Base-by-base conservation (phyloP, 805 yeast genomes). In the Suhomyces prunicola region DNA sequence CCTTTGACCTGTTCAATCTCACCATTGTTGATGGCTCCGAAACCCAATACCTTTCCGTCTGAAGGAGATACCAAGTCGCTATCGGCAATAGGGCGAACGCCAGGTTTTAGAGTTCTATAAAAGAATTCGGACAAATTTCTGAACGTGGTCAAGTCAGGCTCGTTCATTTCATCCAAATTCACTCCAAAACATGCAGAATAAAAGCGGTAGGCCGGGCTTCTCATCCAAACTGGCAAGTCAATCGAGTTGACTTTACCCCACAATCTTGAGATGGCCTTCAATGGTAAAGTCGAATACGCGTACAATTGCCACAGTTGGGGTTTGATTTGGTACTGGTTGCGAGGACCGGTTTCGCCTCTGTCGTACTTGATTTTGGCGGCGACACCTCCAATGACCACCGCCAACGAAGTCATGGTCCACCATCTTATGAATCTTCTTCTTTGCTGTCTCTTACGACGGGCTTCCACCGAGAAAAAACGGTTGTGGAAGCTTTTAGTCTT, bases 1-100 rank as follows among this genome's bases (percentile, higher is more conserved):
- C 99, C 99, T 72, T 94, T 94, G 41, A 94, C 98, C 69, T 93
- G 98, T 69, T 94, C 98, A 55, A 94, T 90, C 59, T 88, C 89
- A 33, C 97, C 97, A 60, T 87, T 80, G 50, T 83, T 84, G 40
- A 89, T 83, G 29, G 82, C 76, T 23, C 99, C 99, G 54, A 90
- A 81, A 61, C 90, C 92, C 54, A 94, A 74, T 15, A 94, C 87
- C 58, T 82, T 86, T 22, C 99, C 99, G 70, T 94, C 99, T 53
- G 97, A 85, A 3, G 99, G 99, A 35, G 94, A 86, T 7, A 86
- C 94, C 48, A 94, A 70, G 50, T 84, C 81, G 2, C 85, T 74
- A 15, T 79, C 78, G n/a, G 75, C 72, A 24, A 94, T 71, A 1
- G 97, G 96, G 58, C 99, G 81, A 0, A 80, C 83, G 27, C 88